A percentile compares a stretch with the other conserved stretches of the same genome.
These are phyloP conservation scores for Aspergillus oerlinghausenensis DNA, from an alignment of 2,329 filamentous ascomycete species.

Conservation along the genomic window DNA sequence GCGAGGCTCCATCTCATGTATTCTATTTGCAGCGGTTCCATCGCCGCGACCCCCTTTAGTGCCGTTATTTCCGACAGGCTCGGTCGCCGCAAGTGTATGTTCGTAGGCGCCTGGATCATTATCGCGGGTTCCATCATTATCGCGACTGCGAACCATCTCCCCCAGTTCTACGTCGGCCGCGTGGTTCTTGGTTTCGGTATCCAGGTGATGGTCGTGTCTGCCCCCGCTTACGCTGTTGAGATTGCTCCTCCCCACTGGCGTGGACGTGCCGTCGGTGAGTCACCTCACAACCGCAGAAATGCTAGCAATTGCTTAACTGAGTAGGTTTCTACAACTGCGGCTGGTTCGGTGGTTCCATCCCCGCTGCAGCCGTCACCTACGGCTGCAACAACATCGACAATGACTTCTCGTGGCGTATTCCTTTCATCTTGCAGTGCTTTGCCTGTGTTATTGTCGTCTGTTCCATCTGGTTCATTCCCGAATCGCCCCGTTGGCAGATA, in stretches of 20 bases:
- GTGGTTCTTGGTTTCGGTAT: conserved; percentile 47
- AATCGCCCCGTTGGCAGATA: conserved; percentile 16
- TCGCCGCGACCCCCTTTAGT: conserved; percentile 34
- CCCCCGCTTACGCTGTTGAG: conserved; percentile 47
- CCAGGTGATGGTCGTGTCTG: conserved; percentile 46
- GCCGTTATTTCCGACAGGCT: conserved; percentile 44
- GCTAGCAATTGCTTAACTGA: background rate
- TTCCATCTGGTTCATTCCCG: conserved; percentile 61
- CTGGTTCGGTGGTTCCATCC: conserved; percentile 51
- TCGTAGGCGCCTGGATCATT: conserved; percentile 41
- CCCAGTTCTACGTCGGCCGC: conserved; percentile 45
- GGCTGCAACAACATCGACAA: conserved; percentile 43
- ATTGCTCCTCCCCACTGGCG: conserved; percentile 49
- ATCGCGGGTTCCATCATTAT: conserved; percentile 44
- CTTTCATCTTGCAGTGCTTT: conserved; percentile 62
- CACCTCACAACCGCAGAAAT: conserved; percentile 11
- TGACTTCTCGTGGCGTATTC: conserved; percentile 57
- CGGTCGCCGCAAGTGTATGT: conserved; percentile 47
- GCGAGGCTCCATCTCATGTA: background rate
- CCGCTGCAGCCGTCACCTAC: conserved; percentile 48
- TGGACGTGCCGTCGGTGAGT: conserved; percentile 43
- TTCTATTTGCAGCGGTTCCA: conserved; percentile 35
- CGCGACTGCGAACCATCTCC: conserved; percentile 31
- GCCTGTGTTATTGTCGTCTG: conserved; percentile 54
- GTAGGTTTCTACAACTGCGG: conserved; percentile 50